These are phyloP conservation scores for Kodamaea ohmeri DNA, from an alignment of 1,139 yeast genomes.

Conservation along the genomic window DNA sequence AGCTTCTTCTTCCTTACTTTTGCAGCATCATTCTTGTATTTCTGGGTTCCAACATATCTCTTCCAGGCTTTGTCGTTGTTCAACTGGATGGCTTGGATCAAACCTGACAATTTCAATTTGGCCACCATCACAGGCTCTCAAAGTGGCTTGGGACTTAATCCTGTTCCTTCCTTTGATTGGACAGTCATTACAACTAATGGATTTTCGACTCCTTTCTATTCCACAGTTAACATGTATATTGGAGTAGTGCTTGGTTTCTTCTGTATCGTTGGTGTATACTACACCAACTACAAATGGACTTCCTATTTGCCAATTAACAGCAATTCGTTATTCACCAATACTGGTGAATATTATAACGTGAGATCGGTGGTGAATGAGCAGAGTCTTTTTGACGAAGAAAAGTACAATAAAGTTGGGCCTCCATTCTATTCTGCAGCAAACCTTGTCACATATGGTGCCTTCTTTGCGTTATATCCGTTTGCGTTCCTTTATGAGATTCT, in stretches of 20 bases:
- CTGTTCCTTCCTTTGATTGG: slow-evolving; percentile 20
- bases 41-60: slow-evolving; percentile 20
- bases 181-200: slow-evolving; percentile 11
- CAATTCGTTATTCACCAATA: slow-evolving; percentile 14
- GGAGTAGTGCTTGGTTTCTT: slow-evolving; percentile 15
- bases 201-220: slow-evolving; percentile 13
- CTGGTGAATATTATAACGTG: slow-evolving; percentile 16
- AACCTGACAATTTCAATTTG: slow-evolving; percentile 17
- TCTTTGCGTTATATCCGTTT: slow-evolving; percentile 18
- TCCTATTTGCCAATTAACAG: slow-evolving; percentile 18
- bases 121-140: slow-evolving; percentile 17
- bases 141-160: slow-evolving; percentile 18
- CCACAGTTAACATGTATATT: slow-evolving; percentile 12
- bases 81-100: slow-evolving; percentile 22
- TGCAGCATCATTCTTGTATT: slow-evolving; percentile 17
- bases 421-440: slow-evolving; percentile 37
- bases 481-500: slow-evolving; percentile 13
- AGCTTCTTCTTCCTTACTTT: slow-evolving; percentile 13
- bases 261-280: slow-evolving; percentile 16
- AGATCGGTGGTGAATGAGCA: slow-evolving; percentile 11
- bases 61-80: slow-evolving; percentile 17
- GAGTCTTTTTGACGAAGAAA: slow-evolving; percentile 14
- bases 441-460: slow-evolving; percentile 17
- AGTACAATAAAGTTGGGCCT: slow-evolving; percentile 31
- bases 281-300: slow-evolving; percentile 17